phyloP scores from a whole-genome alignment of 2,329 filamentous ascomycete species.

The Ceratocystis albifundus region DNA sequence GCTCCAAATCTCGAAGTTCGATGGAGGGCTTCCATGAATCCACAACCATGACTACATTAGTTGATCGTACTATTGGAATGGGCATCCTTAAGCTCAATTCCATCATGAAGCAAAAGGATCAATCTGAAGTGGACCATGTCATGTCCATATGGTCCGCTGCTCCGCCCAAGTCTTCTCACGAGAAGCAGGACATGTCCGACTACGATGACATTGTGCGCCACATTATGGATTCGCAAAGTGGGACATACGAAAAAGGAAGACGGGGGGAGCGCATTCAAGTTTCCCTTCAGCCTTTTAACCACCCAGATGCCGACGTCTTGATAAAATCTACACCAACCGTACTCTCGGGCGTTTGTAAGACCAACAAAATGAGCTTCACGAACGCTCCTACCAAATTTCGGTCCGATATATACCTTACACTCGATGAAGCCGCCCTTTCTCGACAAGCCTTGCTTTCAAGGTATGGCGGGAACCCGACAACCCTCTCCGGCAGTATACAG shows the following conservation, averaged over 20 bases:
- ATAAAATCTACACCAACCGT: conserved; percentile 81
- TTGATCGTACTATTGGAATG: conserved; percentile 56
- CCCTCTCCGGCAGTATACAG: conserved; percentile 50
- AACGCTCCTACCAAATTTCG: conserved; percentile 77
- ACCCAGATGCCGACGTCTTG: conserved; percentile 64
- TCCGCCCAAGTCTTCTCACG: conserved; percentile 35
- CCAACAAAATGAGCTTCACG: conserved; percentile 84
- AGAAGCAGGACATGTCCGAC: conserved; percentile 48
- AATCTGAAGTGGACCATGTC: conserved; percentile 65
- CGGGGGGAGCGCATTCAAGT: conserved; percentile 68
- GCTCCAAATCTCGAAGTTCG: conserved; percentile 40
- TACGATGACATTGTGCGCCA: conserved; percentile 65
- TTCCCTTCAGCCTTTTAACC: conserved; percentile 64
- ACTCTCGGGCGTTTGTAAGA: conserved; percentile 68
- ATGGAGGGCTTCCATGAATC: conserved; percentile 25
- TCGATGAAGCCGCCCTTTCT: conserved; percentile 67
- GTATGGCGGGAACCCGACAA: conserved; percentile 60
- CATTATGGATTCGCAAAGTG: conserved; percentile 60
- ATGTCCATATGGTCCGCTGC: conserved; percentile 63
- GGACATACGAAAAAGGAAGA: conserved; percentile 60
- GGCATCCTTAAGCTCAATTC: conserved; percentile 66
- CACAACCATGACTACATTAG: conserved; percentile 27
- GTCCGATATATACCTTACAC: conserved; percentile 88
- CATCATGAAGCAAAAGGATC: conserved; percentile 53
- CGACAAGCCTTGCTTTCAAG: conserved; percentile 60